A percentile compares a stretch with the other conserved stretches of the same genome.
These are phyloP conservation scores for Botrytis pseudocinerea DNA, from an alignment of 2,329 filamentous ascomycete species.

Conservation along the genomic window DNA sequence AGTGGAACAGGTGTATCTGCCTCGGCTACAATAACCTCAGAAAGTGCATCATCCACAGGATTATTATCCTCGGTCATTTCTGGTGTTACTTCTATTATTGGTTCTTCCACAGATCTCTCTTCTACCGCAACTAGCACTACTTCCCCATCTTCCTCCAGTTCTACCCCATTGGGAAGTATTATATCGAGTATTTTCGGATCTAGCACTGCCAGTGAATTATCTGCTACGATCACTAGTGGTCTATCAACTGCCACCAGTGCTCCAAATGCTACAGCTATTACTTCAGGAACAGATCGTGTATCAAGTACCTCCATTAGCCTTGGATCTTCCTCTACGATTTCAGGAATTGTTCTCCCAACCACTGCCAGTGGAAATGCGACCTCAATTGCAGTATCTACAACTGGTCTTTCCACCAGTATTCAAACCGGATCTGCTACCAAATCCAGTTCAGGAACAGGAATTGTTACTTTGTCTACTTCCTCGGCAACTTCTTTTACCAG, in stretches of 20 bases:
- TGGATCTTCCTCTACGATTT: slow-evolving; percentile 8
- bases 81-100: slow-evolving; percentile 8
- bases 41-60: slow-evolving; percentile 1
- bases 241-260: slow-evolving; percentile 1
- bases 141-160: not conserved
- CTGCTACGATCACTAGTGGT: not conserved
- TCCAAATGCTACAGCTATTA: slow-evolving; percentile 12
- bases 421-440: not conserved
- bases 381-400: not conserved
- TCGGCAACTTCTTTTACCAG: not conserved
- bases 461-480: slow-evolving; percentile 5
- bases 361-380: slow-evolving; percentile 11
- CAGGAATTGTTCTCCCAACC: slow-evolving; percentile 17
- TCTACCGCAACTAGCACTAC: not conserved
- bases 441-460: slow-evolving; percentile 18
- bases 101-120: not conserved
- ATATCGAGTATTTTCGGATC: slow-evolving; percentile 27
- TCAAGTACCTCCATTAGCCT: slow-evolving; percentile 19
- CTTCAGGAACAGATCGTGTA: slow-evolving; percentile 3
- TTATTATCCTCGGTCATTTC: not conserved
- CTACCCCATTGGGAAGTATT: slow-evolving; percentile 21
- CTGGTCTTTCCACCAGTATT: not conserved
- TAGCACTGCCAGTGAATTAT: not conserved
- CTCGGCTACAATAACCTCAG: not conserved
- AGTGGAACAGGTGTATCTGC: not conserved